Percentiles rank a stretch among this genome's conserved stretches.
These are phyloP conservation scores for Entoloma clypeatum DNA, from an alignment of 1,284 basidiomycete species.

Conservation along the genomic window DNA sequence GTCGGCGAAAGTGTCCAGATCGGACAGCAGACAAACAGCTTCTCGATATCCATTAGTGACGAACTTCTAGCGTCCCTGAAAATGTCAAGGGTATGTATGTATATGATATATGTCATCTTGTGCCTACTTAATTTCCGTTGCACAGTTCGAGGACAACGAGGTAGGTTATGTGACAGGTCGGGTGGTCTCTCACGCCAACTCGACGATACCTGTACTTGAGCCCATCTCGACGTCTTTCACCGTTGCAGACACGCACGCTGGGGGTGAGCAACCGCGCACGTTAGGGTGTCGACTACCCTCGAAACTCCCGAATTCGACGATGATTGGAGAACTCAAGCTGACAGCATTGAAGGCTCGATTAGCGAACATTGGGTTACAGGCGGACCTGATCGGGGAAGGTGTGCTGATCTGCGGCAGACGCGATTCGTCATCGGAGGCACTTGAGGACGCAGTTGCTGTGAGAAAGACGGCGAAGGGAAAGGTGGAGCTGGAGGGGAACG, in stretches of 20 bases:
- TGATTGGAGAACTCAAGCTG: constrained; percentile 94
- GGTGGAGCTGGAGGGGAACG: constrained; percentile 84
- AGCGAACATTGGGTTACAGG: constrained; percentile 70
- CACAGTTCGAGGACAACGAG: constrained; percentile 94
- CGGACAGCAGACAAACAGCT: constrained; percentile 93
- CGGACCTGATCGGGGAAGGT: constrained; percentile 93
- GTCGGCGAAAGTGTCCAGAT: constrained; percentile 79
- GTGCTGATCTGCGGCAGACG: constrained; percentile 84
- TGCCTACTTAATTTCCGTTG: constrained; percentile 8
- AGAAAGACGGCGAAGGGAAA: constrained; percentile 80
- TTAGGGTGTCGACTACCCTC: constrained; percentile 60
- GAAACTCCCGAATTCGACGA: constrained; percentile 78
- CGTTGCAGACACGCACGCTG: constrained; percentile 25
- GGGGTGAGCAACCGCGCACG: constrained; percentile 34
- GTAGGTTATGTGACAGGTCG: constrained; percentile 88
- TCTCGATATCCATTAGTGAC: constrained; percentile 92
- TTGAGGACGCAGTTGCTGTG: constrained; percentile 82
- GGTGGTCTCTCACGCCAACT: constrained; percentile 78
- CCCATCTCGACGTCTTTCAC: constrained; percentile 37
- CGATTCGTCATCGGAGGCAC: constrained; percentile 41
- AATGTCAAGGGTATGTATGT: constrained; percentile 77
- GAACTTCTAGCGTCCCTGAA: constrained; percentile 75
- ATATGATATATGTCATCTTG: constrained; percentile 4
- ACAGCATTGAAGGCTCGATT: constrained; percentile 81
- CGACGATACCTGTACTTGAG: constrained; percentile 69